These are phyloP conservation scores for Isabelozyma heimii DNA, from an alignment of 805 yeast genomes.

Conservation along the genomic window DNA sequence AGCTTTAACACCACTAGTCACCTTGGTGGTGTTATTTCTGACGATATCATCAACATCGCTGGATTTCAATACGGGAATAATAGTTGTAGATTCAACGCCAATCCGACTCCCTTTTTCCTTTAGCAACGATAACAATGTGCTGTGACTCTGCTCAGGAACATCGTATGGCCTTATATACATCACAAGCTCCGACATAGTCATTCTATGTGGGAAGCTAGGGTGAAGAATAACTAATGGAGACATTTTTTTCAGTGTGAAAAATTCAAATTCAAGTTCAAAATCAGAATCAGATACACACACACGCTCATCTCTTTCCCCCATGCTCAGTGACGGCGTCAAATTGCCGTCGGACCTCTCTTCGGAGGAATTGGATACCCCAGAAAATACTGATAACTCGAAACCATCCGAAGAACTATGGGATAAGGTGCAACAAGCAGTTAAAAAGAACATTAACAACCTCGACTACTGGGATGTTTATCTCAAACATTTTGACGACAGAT, in stretches of 20 bases:
- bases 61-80: background rate
- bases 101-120: background rate
- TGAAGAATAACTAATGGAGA: background rate
- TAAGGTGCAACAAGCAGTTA: background rate
- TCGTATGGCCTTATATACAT: background rate
- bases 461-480: conserved; percentile 41
- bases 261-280: background rate
- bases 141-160: background rate
- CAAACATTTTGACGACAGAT: conserved; percentile 18
- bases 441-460: conserved; percentile 9
- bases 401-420: background rate
- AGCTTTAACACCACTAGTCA: background rate
- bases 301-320: background rate
- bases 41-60: background rate
- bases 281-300: too few species aligned
- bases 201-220: background rate
- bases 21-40: background rate
- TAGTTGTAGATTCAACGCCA: background rate
- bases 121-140: background rate
- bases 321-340: background rate
- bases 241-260: background rate
- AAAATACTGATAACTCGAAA: background rate
- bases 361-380: background rate
- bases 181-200: background rate
- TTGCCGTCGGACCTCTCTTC: background rate